Evolutionary conservation across 371 early-diverging fungal species (phyloP), one percentile per base, ranked within the genome.

Genomic region (Mortierella sp.): DNA sequence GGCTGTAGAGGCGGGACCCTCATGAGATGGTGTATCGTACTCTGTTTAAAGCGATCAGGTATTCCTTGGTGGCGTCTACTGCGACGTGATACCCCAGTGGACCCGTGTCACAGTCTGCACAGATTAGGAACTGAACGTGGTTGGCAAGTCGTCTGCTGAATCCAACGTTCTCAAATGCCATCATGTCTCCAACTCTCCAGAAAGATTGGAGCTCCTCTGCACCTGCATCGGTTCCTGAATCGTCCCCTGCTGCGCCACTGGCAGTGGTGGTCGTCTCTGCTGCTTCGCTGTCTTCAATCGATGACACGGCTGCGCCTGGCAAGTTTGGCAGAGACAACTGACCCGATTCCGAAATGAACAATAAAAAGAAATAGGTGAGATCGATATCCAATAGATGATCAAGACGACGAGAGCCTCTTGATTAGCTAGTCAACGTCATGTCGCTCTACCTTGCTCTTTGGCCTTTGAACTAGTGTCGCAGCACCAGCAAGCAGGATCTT

Each of bases 41-140:
- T 44, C 86, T 74, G 41, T 82, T 76, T 29, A 86, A 50, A n/a
- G 83, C 83, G 47, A 88, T 71, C 49, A 86, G 60, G 59, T 80
- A 88, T 48, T 88, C 86, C 55, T 82, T 84, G 54, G 37, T 47
- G 19, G 52, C 29, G 2, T 53, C 22, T n/a, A 10, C 4, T 34
- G 34, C 34, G 34, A 83, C 82, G 57, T 91, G 88, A 63, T 86
- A 92, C 3, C 94, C 94, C 47, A 94, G 54, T 17, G 94, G 94
- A 3, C 91, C 92, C 24, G 86, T 73, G 66, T 94, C 93, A 62
- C 94, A 94, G 63, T 94, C 94, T 17, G 94, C 93, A 67, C 94
- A 94, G 1, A 89, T 87, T 16, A 94, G 76, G 57, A 87, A 92
- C 73, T 91, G 88, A 29, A 81, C 80, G n/a, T 69, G 76, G 2